These are phyloP conservation scores for Scheffersomyces coipomensis DNA, from an alignment of 805 yeast genomes.

Conservation along the genomic window DNA sequence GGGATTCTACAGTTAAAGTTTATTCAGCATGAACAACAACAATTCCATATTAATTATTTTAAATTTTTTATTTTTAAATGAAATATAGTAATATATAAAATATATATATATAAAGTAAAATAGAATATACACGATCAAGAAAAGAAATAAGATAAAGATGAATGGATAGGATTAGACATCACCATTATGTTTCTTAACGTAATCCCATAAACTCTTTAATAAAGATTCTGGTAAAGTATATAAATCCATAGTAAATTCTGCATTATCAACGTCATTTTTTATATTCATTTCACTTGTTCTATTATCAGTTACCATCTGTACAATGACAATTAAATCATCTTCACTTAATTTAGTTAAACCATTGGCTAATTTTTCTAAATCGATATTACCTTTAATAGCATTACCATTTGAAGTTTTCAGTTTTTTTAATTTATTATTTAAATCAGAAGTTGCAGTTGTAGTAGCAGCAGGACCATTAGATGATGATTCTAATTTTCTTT, in stretches of 20 bases:
- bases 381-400: constrained; percentile 73
- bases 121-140: not conserved
- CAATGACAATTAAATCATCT: constrained; percentile 91
- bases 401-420: constrained; percentile 38
- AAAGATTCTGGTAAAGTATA: constrained; percentile 89
- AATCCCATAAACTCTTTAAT: constrained; percentile 92
- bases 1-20: constrained; percentile 72
- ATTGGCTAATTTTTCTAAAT: constrained; percentile 86
- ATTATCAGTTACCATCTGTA: constrained; percentile 97
- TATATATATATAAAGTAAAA: not conserved
- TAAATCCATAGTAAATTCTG: constrained; percentile 95
- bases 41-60: not conserved
- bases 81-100: not conserved
- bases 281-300: constrained; percentile 93
- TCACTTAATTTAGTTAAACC: constrained; percentile 85
- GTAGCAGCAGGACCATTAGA: constrained; percentile 7
- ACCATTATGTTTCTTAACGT: constrained; percentile 69
- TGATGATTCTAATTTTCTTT: constrained; percentile 10
- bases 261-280: constrained; percentile 92
- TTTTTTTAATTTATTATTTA: constrained; percentile 46
- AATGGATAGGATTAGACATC: constrained; percentile 16
- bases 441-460: constrained; percentile 13
- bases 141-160: not conserved
- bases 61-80: not conserved
- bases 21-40: constrained; percentile 44